phyloP scores from a whole-genome alignment of 768 basidiomycete species.

The Suillus fuscotomentosus region DNA sequence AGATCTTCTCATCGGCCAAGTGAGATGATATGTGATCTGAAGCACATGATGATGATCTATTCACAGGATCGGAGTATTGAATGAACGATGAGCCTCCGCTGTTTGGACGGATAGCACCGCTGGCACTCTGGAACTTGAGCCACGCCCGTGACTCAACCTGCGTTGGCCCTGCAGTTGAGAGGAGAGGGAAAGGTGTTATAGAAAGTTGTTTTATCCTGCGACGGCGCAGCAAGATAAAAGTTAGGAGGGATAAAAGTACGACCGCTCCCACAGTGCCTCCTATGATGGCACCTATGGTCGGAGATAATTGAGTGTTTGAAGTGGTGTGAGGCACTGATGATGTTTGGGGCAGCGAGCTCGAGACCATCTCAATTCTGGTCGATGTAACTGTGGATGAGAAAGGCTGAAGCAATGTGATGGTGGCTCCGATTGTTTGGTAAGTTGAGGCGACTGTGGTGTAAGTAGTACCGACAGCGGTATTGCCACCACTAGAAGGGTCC shows the following conservation, averaged over 20 bases:
- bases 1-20: background rate
- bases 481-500: background rate
- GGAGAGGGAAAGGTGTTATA: background rate
- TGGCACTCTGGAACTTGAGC: background rate
- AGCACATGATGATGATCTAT: background rate
- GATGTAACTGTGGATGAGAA: background rate
- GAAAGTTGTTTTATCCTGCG: background rate
- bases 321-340: background rate
- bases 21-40: background rate
- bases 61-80: conserved; percentile 5
- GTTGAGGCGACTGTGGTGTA: background rate
- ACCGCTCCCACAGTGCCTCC: background rate
- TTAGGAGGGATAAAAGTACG: background rate
- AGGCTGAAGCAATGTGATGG: background rate
- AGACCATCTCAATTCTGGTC: background rate
- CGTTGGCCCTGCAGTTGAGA: background rate
- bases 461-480: background rate
- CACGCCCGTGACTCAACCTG: background rate
- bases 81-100: conserved; percentile 4
- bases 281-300: background rate
- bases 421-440: background rate
- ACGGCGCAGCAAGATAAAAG: background rate
- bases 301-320: background rate
- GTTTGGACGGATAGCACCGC: background rate
- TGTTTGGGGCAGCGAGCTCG: background rate